phyloP scores from a whole-genome alignment of 1,284 basidiomycete species.

The Moesziomyces sp. region DNA sequence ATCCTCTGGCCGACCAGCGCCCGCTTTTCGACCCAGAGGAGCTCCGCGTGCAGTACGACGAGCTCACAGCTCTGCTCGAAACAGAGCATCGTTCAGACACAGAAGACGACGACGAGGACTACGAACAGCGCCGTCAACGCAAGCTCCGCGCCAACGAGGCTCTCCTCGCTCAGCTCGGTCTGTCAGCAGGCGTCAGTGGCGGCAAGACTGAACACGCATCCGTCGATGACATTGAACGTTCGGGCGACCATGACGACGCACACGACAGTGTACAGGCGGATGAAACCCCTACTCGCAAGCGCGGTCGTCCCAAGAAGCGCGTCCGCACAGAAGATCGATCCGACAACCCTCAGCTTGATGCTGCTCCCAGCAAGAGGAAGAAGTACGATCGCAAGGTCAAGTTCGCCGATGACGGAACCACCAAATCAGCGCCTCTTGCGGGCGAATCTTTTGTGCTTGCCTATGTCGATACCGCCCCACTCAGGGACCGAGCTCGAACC shows the following conservation, averaged over 20 bases:
- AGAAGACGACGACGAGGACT: conserved; percentile 38
- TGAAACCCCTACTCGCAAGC: conserved; percentile 8
- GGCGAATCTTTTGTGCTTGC: conserved; percentile 36
- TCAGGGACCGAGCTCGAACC: conserved; percentile 37
- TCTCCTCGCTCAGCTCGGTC: conserved; percentile 37
- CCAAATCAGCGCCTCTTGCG: conserved; percentile 19
- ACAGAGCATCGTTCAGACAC: conserved; percentile 21
- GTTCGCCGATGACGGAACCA: conserved; percentile 46
- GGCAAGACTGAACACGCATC: background rate
- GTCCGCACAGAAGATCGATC: conserved; percentile 3
- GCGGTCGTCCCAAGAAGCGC: conserved; percentile 23
- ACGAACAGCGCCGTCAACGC: conserved; percentile 38
- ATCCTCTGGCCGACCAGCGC: conserved; percentile 25
- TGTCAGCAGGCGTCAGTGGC: conserved; percentile 6
- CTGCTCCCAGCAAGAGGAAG: conserved; percentile 17
- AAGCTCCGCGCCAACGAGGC: conserved; percentile 38
- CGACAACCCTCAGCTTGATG: background rate
- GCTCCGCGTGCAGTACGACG: conserved; percentile 31
- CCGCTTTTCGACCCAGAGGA: conserved; percentile 31
- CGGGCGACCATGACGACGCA: background rate
- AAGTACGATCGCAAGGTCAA: conserved; percentile 37
- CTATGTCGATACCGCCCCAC: conserved; percentile 25
- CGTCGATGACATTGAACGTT: background rate
- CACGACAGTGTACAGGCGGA: conserved; percentile 1
- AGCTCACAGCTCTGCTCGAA: conserved; percentile 27